These are phyloP conservation scores for Emmonsia crescens DNA, from an alignment of 2,329 filamentous ascomycete species.

Conservation along the genomic window DNA sequence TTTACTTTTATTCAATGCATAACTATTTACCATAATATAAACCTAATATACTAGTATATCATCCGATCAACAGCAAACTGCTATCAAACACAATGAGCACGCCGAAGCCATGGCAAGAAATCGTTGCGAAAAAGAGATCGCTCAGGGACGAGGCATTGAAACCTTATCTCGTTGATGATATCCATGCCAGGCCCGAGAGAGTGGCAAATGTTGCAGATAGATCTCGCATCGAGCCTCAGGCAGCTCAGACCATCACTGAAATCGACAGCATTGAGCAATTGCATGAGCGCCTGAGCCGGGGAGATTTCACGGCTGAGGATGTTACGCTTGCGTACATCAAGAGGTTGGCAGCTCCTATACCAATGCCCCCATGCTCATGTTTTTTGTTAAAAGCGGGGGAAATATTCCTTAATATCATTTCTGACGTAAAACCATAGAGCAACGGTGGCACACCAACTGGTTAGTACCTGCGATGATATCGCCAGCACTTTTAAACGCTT, in stretches of 20 bases:
- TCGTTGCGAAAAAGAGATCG: slow-evolving; percentile 5
- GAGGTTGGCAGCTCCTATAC: slow-evolving; percentile 7
- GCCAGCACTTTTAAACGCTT: neutral
- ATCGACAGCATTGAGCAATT: slow-evolving; percentile 7
- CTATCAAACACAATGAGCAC: neutral
- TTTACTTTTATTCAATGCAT: too few species aligned
- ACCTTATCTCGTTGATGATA: slow-evolving; percentile 6
- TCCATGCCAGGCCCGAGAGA: slow-evolving; percentile 3
- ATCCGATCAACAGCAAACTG: neutral
- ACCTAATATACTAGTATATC: too few species aligned
- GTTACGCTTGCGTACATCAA: slow-evolving; percentile 19
- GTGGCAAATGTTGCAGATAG: slow-evolving; percentile 3
- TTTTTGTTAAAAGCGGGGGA: neutral
- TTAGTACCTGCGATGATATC: slow-evolving; percentile 5
- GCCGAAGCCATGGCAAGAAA: slow-evolving; percentile 4
- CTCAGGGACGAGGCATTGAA: slow-evolving; percentile 4
- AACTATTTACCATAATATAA: too few species aligned
- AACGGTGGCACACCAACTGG: slow-evolving; percentile 19
- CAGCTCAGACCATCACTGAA: slow-evolving; percentile 6
- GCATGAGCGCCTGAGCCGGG: neutral
- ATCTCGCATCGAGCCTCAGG: slow-evolving; percentile 5
- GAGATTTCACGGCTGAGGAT: slow-evolving; percentile 15
- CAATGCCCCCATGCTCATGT: neutral
- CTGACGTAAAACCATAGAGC: slow-evolving; percentile 10
- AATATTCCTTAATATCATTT: neutral